Evolutionary conservation across 1,139 yeast genomes (phyloP), one percentile per base, ranked within the genome.

Genomic region (Insectozyma bohioensis): DNA sequence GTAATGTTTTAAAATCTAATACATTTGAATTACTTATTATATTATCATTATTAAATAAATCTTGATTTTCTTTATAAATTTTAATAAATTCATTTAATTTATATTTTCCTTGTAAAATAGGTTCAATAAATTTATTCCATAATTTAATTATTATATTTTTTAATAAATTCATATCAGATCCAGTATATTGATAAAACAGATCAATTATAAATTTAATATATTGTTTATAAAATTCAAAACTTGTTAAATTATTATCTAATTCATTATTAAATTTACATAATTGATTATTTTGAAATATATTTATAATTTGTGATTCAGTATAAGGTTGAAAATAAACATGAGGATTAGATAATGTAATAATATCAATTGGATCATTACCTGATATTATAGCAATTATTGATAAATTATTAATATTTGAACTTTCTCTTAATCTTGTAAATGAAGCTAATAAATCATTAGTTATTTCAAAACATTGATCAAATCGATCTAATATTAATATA

Each of bases 401-500:
- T 6, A 68, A 31, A 41, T 66, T 67, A 11, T 48, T 44, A 17
- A 67, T 45, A 6, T 40, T 39, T 2, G 64, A 51, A 31, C 56
- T 55, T 43, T 80, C 85, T 19, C 63, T 62, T 22, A 78, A 43
- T 29, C 75, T 58, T 2, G 69, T 47, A 43, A 80, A 72, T 8
- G 74, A 65, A n/a, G 64, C 54, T 36, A 68, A 61, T 7, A 79
- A 41, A 7, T 67, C 75, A 10, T 62, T 58, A 0, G 69, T 58
- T 15, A 66, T 61, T 24, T 77, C 85, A 46, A 69, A 67, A 26
- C 80, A 63, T 39, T 67, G 69, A 47, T 80, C 85, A 20, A 76
- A 62, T 8, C 80, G 54, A 44, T 80, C 86, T n/a, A 80, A 56
- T 0, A 80, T 78, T 24, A 80, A 52, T 5, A 77, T 67, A 44